A percentile compares a stretch with the other conserved stretches of the same genome.
phyloP scores from a whole-genome alignment of 306 rosid species.

The Sindora glabra region DNA sequence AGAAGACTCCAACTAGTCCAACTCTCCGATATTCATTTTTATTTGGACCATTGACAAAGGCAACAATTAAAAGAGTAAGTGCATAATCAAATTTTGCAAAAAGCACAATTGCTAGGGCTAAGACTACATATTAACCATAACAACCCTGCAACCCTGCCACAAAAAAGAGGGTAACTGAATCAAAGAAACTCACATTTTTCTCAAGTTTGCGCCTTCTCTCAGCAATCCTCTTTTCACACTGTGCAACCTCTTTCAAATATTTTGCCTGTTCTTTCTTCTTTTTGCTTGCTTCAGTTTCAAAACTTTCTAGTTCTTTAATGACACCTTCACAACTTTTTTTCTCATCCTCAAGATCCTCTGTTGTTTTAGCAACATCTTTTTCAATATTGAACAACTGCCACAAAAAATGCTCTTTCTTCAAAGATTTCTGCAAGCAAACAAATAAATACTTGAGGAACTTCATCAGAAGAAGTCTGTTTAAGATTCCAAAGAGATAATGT shows the following conservation, averaged over 20 bases:
- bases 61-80: too few relatives aligned
- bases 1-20: too few relatives aligned
- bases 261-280: constrained; percentile 87
- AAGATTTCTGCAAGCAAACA: constrained; percentile 57
- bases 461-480: neutral
- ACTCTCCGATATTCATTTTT: too few relatives aligned
- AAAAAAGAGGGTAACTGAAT: neutral
- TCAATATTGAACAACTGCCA: constrained; percentile 85
- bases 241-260: constrained; percentile 64
- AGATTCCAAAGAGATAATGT: constrained; percentile 10
- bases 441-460: constrained; percentile 5
- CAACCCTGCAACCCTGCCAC: neutral
- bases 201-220: constrained; percentile 80
- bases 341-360: constrained; percentile 73
- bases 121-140: neutral
- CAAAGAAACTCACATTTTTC: constrained; percentile 63
- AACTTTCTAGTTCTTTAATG: constrained; percentile 57
- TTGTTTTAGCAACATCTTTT: constrained; percentile 56
- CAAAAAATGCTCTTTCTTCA: constrained; percentile 74
- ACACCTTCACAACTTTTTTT: constrained; percentile 54
- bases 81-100: neutral
- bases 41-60: neutral
- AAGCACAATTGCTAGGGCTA: neutral
- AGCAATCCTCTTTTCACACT: constrained; percentile 64
- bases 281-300: constrained; percentile 61